phyloP scores from a whole-genome alignment of 2,329 filamentous ascomycete species.

The Albifimbria verrucaria region DNA sequence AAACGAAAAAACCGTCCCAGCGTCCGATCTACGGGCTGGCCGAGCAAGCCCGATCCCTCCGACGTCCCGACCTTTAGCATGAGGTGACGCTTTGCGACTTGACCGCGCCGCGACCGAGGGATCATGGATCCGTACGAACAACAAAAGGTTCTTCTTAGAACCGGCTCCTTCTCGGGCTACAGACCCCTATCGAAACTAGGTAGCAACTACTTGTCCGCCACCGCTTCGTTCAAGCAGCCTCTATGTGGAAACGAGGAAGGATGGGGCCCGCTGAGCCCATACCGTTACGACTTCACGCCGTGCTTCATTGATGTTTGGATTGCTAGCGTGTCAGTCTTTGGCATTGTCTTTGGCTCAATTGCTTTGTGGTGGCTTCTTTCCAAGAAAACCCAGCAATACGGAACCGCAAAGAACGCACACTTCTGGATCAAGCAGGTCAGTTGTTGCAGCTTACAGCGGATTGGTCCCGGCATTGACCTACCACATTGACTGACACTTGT shows the following conservation, averaged over 20 bases:
- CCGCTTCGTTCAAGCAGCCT: slow-evolving; percentile 55
- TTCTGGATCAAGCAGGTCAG: slow-evolving; percentile 87
- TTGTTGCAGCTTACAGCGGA: background rate
- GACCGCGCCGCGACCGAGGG: slow-evolving; percentile 19
- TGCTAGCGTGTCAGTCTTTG: slow-evolving; percentile 71
- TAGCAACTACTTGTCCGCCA: slow-evolving; percentile 57
- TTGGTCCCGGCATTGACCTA: background rate
- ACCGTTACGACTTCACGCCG: slow-evolving; percentile 90
- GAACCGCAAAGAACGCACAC: slow-evolving; percentile 79
- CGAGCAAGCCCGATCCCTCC: slow-evolving; percentile 1
- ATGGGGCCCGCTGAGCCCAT: slow-evolving; percentile 88
- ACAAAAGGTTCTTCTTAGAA: slow-evolving; percentile 49
- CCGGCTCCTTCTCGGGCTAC: slow-evolving; percentile 61
- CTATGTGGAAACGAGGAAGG: slow-evolving; percentile 88
- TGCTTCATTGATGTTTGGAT: slow-evolving; percentile 96
- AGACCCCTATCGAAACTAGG: slow-evolving; percentile 49
- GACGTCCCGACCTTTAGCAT: slow-evolving; percentile 20
- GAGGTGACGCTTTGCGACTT: slow-evolving; percentile 46
- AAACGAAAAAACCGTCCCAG: too few species aligned
- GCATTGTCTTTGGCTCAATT: slow-evolving; percentile 70
- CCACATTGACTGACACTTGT: background rate
- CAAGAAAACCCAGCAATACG: slow-evolving; percentile 58
- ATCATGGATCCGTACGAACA: slow-evolving; percentile 27
- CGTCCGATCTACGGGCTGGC: too few species aligned
- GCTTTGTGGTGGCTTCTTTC: slow-evolving; percentile 78